Conservation (phyloP, 1,284 basidiomycete genomes). For the Boletus sp. region DNA sequence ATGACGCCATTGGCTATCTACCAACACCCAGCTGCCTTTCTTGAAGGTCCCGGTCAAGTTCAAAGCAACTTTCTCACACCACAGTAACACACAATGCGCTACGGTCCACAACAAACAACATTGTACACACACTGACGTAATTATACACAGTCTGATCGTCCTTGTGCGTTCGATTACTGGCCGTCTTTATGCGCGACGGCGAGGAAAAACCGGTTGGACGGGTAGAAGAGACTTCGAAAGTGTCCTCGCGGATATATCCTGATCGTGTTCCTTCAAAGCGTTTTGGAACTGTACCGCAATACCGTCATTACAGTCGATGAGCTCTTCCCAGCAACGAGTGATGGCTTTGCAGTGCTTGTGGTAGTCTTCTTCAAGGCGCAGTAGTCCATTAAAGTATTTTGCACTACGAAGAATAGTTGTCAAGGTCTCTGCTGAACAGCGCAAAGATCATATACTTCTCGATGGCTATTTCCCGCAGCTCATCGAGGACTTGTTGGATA, state of each 20-base stretch:
- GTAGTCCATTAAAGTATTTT: slow-evolving; percentile 38
- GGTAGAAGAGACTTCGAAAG: slow-evolving; percentile 36
- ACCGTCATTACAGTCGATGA: slow-evolving; percentile 31
- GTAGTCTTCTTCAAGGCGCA: slow-evolving; percentile 43
- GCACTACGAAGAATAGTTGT: slow-evolving; percentile 28
- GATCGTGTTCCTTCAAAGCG: slow-evolving; percentile 38
- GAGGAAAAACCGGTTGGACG: slow-evolving; percentile 18
- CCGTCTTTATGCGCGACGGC: slow-evolving; percentile 7
- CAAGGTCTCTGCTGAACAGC: neutral
- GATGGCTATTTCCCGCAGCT: slow-evolving; percentile 31
- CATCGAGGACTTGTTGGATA: slow-evolving; percentile 39
- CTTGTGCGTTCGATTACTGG: neutral
- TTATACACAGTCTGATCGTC: neutral
- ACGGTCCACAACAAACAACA: neutral
- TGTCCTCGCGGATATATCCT: slow-evolving; percentile 31
- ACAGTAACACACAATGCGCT: too few species aligned
- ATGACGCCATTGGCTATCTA: slow-evolving; percentile 14
- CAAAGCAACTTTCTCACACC: too few species aligned
- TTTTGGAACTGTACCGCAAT: slow-evolving; percentile 29
- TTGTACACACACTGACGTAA: neutral
- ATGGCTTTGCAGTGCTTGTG: slow-evolving; percentile 34
- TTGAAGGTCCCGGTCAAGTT: too few species aligned
- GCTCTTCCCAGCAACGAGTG: slow-evolving; percentile 34
- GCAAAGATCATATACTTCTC: slow-evolving; percentile 13
- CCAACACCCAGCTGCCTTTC: too few species aligned